These are phyloP conservation scores for Inosperma sp. DNA, from an alignment of 768 basidiomycete genomes.

Conservation along the genomic window DNA sequence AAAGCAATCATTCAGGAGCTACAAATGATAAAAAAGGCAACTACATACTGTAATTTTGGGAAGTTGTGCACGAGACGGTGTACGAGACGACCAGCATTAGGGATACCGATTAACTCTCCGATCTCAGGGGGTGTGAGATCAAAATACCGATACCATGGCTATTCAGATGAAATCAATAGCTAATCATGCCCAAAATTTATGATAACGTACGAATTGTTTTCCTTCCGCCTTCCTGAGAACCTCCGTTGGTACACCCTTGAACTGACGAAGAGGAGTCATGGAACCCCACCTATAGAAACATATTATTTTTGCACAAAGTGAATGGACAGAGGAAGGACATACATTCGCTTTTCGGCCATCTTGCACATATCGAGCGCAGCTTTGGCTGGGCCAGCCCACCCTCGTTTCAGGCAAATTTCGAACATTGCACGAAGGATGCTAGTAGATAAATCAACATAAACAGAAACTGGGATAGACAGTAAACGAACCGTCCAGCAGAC, in stretches of 20 bases:
- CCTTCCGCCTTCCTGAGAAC: conserved; percentile 78
- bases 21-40: neutral
- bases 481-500: conserved; percentile 79
- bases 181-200: neutral
- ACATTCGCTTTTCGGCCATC: conserved; percentile 89
- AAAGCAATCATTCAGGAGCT: no score
- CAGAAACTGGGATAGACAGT: neutral
- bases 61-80: conserved; percentile 94
- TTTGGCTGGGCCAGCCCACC: conserved; percentile 95
- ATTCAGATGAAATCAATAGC: conserved; percentile 2
- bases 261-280: conserved; percentile 96
- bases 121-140: conserved; percentile 89
- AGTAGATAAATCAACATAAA: neutral
- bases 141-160: conserved; percentile 97
- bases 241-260: conserved; percentile 84
- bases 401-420: conserved; percentile 95
- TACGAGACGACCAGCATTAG: conserved; percentile 87
- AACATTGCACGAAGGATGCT: conserved; percentile 94
- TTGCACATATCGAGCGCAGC: conserved; percentile 92
- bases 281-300: conserved; percentile 75
- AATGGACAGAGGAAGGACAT: conserved; percentile 21
- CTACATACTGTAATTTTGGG: conserved; percentile 82
- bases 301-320: neutral
- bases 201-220: conserved; percentile 82
- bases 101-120: conserved; percentile 90